Conservation (phyloP, 2,329 filamentous ascomycete species). For the Botrytis pseudocinerea region DNA sequence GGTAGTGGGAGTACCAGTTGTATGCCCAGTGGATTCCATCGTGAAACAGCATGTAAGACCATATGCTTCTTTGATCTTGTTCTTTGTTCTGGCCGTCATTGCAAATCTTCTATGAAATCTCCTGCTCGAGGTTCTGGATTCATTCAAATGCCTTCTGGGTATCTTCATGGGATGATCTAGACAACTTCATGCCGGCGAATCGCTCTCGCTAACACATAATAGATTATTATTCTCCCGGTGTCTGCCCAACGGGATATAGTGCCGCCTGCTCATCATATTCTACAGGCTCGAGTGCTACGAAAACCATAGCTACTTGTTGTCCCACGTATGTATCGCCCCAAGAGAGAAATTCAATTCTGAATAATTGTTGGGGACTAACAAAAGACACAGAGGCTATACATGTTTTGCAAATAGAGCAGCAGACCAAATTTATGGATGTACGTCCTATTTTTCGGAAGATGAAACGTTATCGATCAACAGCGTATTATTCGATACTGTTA, state of each 20-base stretch:
- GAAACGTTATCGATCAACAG: background rate
- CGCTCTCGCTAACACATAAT: background rate
- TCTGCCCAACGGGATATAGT: slow-evolving; percentile 14
- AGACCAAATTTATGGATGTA: slow-evolving; percentile 15
- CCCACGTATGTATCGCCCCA: background rate
- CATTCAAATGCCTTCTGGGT: background rate
- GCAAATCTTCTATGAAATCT: background rate
- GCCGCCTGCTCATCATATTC: slow-evolving; percentile 15
- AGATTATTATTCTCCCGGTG: slow-evolving; percentile 19
- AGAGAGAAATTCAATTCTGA: background rate
- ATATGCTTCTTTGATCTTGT: background rate
- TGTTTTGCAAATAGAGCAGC: slow-evolving; percentile 9
- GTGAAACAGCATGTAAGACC: slow-evolving; percentile 13
- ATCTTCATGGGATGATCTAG: too few relatives aligned
- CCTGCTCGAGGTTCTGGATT: background rate
- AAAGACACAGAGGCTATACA: slow-evolving; percentile 7
- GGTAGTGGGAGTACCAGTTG: slow-evolving; percentile 4
- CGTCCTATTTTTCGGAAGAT: slow-evolving; percentile 6
- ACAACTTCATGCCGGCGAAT: background rate
- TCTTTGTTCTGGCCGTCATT: too few relatives aligned
- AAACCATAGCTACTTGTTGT: slow-evolving; percentile 19
- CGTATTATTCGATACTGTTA: slow-evolving; percentile 11
- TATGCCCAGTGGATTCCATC: slow-evolving; percentile 16
- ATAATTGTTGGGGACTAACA: background rate
- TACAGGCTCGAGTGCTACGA: background rate